These are phyloP conservation scores for Cystofilobasidium ferigula DNA, from an alignment of 768 basidiomycete genomes.

Conservation along the genomic window DNA sequence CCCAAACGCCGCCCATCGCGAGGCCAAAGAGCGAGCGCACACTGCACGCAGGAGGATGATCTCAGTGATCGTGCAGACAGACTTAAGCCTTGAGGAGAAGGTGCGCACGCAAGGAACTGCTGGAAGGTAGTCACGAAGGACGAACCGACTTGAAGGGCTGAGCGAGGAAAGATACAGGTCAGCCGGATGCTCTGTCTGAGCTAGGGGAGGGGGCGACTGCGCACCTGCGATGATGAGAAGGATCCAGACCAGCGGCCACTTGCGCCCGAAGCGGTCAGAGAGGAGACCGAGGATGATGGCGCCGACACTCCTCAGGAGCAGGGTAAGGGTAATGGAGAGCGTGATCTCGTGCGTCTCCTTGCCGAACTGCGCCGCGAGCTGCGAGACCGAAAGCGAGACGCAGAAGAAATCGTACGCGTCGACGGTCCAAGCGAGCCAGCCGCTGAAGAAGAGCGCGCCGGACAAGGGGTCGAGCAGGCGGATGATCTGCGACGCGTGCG, in stretches of 20 bases:
- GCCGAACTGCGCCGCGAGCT: constrained; percentile 34
- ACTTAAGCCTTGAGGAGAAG: constrained; percentile 34
- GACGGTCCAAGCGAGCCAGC: constrained; percentile 34
- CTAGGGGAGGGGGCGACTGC: too few species aligned
- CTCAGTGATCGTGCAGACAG: constrained; percentile 46
- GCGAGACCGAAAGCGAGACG: constrained; percentile 41
- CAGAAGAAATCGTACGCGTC: constrained; percentile 44
- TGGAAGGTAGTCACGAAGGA: constrained; percentile 67
- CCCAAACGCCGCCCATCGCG: constrained; percentile 80
- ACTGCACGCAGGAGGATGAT: not conserved
- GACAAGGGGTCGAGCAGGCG: constrained; percentile 33
- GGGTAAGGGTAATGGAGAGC: constrained; percentile 67
- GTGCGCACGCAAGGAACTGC: constrained; percentile 55
- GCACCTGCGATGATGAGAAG: constrained; percentile 58
- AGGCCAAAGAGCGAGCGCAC: constrained; percentile 40
- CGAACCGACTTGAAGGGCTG: constrained; percentile 63
- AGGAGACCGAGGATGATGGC: constrained; percentile 50
- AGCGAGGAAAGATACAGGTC: too few species aligned
- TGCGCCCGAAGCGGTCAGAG: constrained; percentile 83
- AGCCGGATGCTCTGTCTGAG: too few species aligned
- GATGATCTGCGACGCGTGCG: constrained; percentile 11
- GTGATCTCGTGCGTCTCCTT: constrained; percentile 28
- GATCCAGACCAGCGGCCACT: constrained; percentile 80
- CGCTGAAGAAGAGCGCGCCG: constrained; percentile 37
- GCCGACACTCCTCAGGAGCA: constrained; percentile 70